Percentiles rank a stretch among this genome's conserved stretches.
These are phyloP conservation scores for Neurospora sublineolata DNA, from an alignment of 495 filamentous ascomycete genomes.

Conservation along the genomic window DNA sequence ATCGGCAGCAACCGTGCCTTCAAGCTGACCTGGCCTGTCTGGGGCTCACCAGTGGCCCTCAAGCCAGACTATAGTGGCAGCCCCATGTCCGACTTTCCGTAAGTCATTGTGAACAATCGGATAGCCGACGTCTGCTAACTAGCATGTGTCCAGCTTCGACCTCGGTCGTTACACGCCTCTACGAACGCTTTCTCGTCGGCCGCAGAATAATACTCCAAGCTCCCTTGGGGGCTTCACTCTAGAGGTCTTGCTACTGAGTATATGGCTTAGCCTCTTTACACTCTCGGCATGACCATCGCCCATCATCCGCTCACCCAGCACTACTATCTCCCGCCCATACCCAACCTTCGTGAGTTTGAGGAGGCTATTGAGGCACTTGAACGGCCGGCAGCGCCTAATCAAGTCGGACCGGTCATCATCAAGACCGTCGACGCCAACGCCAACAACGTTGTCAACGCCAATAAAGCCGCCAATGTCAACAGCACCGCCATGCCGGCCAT, in stretches of 20 bases:
- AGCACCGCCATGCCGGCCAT: background rate
- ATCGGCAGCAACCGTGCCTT: background rate
- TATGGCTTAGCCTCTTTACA: conserved; percentile 42
- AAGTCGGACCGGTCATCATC: background rate
- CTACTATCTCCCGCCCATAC: background rate
- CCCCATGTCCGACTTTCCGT: background rate
- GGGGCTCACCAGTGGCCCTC: background rate
- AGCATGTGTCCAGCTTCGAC: background rate
- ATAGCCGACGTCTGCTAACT: background rate
- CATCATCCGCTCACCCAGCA: background rate
- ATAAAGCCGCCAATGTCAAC: background rate
- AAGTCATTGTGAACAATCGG: background rate
- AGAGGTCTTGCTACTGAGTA: conserved; percentile 55
- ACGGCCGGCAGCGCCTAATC: background rate
- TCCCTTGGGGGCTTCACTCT: conserved; percentile 51
- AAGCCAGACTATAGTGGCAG: background rate
- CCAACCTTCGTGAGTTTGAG: background rate
- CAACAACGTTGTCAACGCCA: background rate
- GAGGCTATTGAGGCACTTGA: background rate
- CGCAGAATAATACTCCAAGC: conserved; percentile 41
- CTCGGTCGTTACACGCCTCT: background rate
- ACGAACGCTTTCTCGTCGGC: background rate
- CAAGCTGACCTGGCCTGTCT: background rate
- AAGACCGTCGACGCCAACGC: background rate
- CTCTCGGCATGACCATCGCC: conserved; percentile 21